Evolutionary conservation across 805 yeast genomes (phyloP), one percentile per base, ranked within the genome.

Genomic region (Kuraishia ogatae): DNA sequence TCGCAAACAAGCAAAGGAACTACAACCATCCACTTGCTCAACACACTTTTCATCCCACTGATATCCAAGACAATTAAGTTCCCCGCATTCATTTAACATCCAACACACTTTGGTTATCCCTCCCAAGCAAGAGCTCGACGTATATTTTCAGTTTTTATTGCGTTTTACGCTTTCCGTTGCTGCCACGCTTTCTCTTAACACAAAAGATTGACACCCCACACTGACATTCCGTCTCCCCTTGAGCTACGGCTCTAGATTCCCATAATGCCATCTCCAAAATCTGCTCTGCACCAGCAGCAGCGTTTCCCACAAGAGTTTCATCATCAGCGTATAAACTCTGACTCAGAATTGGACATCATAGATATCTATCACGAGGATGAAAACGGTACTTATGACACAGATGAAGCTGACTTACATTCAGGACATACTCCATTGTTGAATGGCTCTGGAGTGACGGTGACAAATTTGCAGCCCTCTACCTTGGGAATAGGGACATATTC

Each of bases 311-410:
- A 10, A 10, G 17, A 35, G 43, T 35, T 35, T 11, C 17, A 35
- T 3, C 54, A 59, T 39, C 50, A 48, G 29, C 28, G 20, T 17
- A n/a, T 29, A 19, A 15, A 28, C 46, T 28, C 52, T 17, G 52
- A 23, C 21, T 19, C 22, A 19, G 52, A 26, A n/a, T 10, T 50
- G 22, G 52, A 50, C 24, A 50, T 50, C 39, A 50, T 50, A 17
- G 52, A 50, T 22, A 19, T n/a, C 5, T 50, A 50, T 35, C 39
- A 29, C 22, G 52, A 50, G 5, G 7, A 48, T 23, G 49, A 46
- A 10, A 20, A 46, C 8, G 22, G 15, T 3, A 13, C 23, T 19
- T 46, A 19, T 19, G 24, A 20, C 22, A 15, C 48, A 54, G 50
- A 47, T 47, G 49, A 7, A 29, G 17, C 35, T 28, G 29, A 48